A percentile compares a stretch with the other conserved stretches of the same genome.
Conservation (phyloP, 306 rosid genomes). For the Sesbania bispinosa region DNA sequence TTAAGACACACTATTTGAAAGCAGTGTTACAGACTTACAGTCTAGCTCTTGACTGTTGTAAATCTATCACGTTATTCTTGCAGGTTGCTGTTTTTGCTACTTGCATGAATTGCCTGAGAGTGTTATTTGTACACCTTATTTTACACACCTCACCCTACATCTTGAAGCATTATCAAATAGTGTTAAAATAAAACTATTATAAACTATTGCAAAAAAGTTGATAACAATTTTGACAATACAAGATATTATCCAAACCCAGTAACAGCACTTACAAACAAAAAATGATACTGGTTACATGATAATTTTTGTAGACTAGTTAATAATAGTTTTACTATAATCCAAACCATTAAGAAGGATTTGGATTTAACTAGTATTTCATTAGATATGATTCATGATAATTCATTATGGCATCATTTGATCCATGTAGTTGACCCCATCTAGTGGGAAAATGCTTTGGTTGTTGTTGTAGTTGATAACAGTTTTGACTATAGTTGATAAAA, state of each 20-base stretch:
- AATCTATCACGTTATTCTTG: not conserved
- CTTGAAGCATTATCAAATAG: not conserved
- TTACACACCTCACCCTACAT: not conserved
- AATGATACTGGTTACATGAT: not conserved
- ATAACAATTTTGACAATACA: not conserved
- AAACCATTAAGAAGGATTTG: no score
- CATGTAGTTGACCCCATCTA: no score
- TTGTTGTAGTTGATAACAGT: not conserved
- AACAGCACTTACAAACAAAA: not conserved
- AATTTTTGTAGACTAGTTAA: not conserved
- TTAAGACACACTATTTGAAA: not conserved
- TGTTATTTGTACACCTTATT: not conserved
- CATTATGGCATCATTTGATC: no score
- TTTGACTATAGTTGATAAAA: not conserved
- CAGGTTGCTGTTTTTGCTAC: not conserved
- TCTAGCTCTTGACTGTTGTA: not conserved
- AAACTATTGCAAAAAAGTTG: not conserved
- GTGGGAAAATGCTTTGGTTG: no score
- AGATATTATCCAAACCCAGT: not conserved
- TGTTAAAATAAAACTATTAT: not conserved
- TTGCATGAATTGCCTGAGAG: not conserved
- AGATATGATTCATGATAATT: no score
- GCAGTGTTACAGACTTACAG: not conserved
- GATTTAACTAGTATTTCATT: no score
- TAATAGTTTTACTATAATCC: no score